A percentile compares a stretch with the other conserved stretches of the same genome.
phyloP scores from a whole-genome alignment of 2,329 filamentous ascomycete species.

The Gnomoniopsis sp. region DNA sequence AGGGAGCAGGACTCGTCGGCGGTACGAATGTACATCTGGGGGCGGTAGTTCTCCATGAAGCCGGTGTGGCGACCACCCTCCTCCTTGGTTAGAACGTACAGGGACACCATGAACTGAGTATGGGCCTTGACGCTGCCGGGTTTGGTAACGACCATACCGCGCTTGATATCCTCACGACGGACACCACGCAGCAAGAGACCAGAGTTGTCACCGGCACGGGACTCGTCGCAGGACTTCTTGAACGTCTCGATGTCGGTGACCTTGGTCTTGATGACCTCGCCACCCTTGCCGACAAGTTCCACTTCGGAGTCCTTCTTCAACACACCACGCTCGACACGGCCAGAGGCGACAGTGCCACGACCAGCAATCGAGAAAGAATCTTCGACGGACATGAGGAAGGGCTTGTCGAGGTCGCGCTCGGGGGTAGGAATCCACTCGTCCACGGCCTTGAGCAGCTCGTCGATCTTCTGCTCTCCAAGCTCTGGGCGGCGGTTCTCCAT shows the following conservation, averaged over 20 bases:
- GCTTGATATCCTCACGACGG: slow-evolving; percentile 88
- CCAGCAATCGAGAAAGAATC: slow-evolving; percentile 87
- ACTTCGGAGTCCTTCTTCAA: slow-evolving; percentile 94
- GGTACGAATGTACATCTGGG: slow-evolving; percentile 93
- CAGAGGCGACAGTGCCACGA: slow-evolving; percentile 94
- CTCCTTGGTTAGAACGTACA: slow-evolving; percentile 97
- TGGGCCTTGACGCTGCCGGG: slow-evolving; percentile 83
- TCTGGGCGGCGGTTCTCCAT: slow-evolving; percentile 83
- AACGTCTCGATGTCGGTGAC: slow-evolving; percentile 99
- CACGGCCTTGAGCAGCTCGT: slow-evolving; percentile 84
- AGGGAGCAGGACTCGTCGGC: slow-evolving; percentile 77
- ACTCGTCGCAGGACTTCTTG: slow-evolving; percentile 99
- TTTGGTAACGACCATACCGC: slow-evolving; percentile 89
- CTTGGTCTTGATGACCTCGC: slow-evolving; percentile 89
- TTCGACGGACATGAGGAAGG: slow-evolving; percentile 98
- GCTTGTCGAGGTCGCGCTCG: slow-evolving; percentile 90
- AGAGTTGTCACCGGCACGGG: slow-evolving; percentile 95
- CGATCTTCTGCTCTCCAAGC: slow-evolving; percentile 83
- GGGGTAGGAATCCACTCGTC: slow-evolving; percentile 97
- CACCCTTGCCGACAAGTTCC: slow-evolving; percentile 87
- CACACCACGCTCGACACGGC: slow-evolving; percentile 92
- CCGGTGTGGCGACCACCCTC: slow-evolving; percentile 97
- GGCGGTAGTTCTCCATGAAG: slow-evolving; percentile 94
- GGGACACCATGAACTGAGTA: slow-evolving; percentile 87
- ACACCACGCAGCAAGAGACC: slow-evolving; percentile 94